Base-by-base conservation (phyloP, 2,329 filamentous ascomycete species). In the Eutypella sp. region DNA sequence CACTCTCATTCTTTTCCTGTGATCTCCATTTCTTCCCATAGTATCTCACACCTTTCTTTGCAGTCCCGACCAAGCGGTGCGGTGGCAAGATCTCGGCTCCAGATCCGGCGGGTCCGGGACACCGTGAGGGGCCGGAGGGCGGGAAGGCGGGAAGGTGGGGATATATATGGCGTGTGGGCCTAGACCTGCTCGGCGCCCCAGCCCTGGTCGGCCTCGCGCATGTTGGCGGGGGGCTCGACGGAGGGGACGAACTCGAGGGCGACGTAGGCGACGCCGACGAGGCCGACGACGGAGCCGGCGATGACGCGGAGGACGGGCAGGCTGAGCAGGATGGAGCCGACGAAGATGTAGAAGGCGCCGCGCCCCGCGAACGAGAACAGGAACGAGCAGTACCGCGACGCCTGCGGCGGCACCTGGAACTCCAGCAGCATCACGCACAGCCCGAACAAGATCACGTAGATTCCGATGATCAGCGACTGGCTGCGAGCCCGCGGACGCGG, bases 361-460 rank as follows among this genome's bases (percentile, higher is more conserved):
- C 93, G 90, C 51, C 93, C 93, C 57, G 97, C 73, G 78, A 99
- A 97, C 47, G 89, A 95, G 76, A 97, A 97, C 70, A 97, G 84
- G 76, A 99, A 99, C 10, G 89, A 95, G 45, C 90, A 92, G 74
- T 97, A 96, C 71, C 89, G 85, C 47, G 90, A 86, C 45, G 96
- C 78, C 67, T 96, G 91, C 48, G 91, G 89, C 42, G 93, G 92
- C 58, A 96, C 92, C 70, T 96, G 87, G 74, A 97, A 95, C 71
- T 99, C 93, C 57, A 90, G 79, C 41, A 86, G 76, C 39, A 76
- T 85, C 54, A 88, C 84, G 55, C 79, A 83, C 50, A 90, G 76
- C 66, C 93, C 93, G 63, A 99, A 99, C 54, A 96, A 69, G 54
- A 96, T 89, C 59, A 96, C 82, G 68, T 97, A 99, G 57, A 81